Evolutionary conservation across 2,329 filamentous ascomycete species (phyloP).

Genomic region (Dryadomyces quercivorus): DNA sequence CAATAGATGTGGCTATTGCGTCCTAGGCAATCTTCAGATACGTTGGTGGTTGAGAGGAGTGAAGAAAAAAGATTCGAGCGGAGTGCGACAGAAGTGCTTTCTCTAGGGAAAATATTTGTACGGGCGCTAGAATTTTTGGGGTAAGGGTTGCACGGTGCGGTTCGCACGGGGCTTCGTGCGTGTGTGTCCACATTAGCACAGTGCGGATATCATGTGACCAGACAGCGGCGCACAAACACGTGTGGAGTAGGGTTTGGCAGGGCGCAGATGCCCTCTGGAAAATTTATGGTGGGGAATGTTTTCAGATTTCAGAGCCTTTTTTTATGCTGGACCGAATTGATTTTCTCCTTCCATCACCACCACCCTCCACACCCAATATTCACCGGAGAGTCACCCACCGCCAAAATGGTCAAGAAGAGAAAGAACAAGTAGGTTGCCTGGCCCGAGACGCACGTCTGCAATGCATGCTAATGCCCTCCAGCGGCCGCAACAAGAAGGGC

Average conservation of each 20-base stretch:
- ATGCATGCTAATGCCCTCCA: conserved; percentile 26
- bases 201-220: background rate
- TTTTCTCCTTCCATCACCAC: conserved; percentile 1
- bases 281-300: background rate
- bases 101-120: conserved; percentile 1
- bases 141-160: background rate
- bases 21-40: conserved; percentile 17
- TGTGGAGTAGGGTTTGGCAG: background rate
- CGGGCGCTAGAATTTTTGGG: background rate
- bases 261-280: conserved; percentile 3
- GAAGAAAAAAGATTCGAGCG: background rate
- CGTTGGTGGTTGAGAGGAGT: conserved; percentile 5
- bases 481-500: conserved; percentile 99
- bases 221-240: background rate
- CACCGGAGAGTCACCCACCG: conserved; percentile 5
- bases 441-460: too few relatives aligned
- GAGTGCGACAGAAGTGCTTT: too few relatives aligned
- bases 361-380: conserved; percentile 5
- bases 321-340: background rate
- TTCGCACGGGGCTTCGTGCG: background rate
- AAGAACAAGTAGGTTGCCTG: conserved; percentile 37
- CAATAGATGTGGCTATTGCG: conserved; percentile 15
- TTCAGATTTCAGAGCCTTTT: background rate
- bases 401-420: conserved; percentile 19
- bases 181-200: background rate